These are phyloP conservation scores for Cystobasidium onofrii DNA, from an alignment of 768 basidiomycete genomes.

Conservation along the genomic window DNA sequence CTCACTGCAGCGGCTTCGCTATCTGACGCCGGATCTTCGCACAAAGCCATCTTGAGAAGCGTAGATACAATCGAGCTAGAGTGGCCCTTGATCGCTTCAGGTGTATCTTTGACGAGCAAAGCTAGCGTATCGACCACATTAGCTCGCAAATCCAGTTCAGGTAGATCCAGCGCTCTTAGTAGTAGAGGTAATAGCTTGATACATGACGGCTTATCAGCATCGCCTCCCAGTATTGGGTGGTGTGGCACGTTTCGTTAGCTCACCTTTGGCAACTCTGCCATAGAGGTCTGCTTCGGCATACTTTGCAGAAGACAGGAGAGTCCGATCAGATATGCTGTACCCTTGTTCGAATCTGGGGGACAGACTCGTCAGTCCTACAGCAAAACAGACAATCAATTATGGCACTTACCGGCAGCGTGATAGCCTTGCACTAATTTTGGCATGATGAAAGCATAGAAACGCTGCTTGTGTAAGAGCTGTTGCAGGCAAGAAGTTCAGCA, in stretches of 20 bases:
- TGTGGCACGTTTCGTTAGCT: background rate
- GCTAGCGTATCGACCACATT: conserved; percentile 74
- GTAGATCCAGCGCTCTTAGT: conserved; percentile 70
- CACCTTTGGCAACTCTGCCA: conserved; percentile 57
- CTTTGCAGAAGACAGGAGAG: conserved; percentile 71
- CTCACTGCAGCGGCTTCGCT: conserved; percentile 29
- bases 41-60: conserved; percentile 57
- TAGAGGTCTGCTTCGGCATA: conserved; percentile 67
- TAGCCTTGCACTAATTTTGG: conserved; percentile 67
- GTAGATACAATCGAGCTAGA: conserved; percentile 61
- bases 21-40: background rate
- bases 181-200: conserved; percentile 77
- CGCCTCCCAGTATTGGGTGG: no score
- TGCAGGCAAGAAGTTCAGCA: background rate
- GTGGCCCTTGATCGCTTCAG: conserved; percentile 56
- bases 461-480: conserved; percentile 49
- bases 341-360: conserved; percentile 51
- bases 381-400: no score
- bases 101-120: conserved; percentile 56
- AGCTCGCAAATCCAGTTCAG: conserved; percentile 62
- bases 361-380: background rate
- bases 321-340: conserved; percentile 69
- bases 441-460: conserved; percentile 60
- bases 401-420: conserved; percentile 44
- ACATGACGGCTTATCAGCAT: background rate